Conservation (phyloP, 352 stramenopile species). For the Discostella stelligera region DNA sequence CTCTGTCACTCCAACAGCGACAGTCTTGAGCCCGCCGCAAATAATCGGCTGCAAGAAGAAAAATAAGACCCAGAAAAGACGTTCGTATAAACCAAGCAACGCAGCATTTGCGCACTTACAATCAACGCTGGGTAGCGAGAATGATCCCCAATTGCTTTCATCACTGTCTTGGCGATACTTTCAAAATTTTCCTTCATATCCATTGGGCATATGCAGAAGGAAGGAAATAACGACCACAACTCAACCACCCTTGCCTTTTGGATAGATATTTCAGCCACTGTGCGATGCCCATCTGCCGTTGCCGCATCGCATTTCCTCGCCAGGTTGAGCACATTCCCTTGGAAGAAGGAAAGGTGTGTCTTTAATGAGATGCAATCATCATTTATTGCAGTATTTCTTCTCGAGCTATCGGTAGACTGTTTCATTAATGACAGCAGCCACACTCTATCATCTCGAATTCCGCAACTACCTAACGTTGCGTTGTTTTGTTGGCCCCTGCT, state of each 20-base stretch:
- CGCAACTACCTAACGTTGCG: slow-evolving; percentile 22
- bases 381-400: background rate
- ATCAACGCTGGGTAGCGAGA: slow-evolving; percentile 72
- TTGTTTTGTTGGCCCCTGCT: slow-evolving; percentile 15
- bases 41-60: slow-evolving; percentile 40
- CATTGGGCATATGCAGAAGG: slow-evolving; percentile 59
- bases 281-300: slow-evolving; percentile 27
- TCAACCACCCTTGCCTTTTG: slow-evolving; percentile 58
- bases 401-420: slow-evolving; percentile 20
- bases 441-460: slow-evolving; percentile 31
- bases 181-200: slow-evolving; percentile 60
- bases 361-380: slow-evolving; percentile 9
- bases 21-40: slow-evolving; percentile 47
- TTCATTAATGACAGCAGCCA: slow-evolving; percentile 64
- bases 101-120: slow-evolving; percentile 43
- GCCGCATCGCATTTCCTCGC: slow-evolving; percentile 60
- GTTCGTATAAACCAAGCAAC: background rate
- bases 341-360: slow-evolving; percentile 65
- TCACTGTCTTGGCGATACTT: slow-evolving; percentile 50
- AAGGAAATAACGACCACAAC: slow-evolving; percentile 68
- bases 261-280: slow-evolving; percentile 35
- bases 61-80: slow-evolving; percentile 5
- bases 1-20: slow-evolving; percentile 43
- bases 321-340: slow-evolving; percentile 55
- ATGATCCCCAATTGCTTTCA: slow-evolving; percentile 67